Evolutionary conservation across 1,284 basidiomycete genomes (phyloP).

Genomic region (Ganoderma lingzhi): DNA sequence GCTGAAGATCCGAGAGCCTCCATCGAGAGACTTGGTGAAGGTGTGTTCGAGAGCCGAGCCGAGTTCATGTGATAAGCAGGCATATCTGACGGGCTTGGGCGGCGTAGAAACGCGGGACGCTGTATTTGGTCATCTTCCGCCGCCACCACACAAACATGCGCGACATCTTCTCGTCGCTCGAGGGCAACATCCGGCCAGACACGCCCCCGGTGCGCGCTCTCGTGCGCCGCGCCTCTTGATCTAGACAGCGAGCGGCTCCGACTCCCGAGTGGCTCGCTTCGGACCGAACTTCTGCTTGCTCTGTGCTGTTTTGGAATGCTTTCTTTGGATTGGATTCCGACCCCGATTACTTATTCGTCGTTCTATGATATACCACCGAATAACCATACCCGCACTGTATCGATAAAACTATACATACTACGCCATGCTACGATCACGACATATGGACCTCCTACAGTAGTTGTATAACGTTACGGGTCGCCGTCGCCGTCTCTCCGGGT

Average conservation of each 20-base stretch:
- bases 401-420: conserved; percentile 8
- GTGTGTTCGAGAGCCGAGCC: conserved; percentile 14
- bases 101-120: conserved; percentile 18
- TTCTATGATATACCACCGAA: conserved; percentile 13
- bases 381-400: conserved; percentile 14
- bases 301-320: conserved; percentile 1
- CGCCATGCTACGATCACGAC: neutral
- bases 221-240: conserved; percentile 16
- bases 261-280: neutral
- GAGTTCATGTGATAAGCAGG: neutral
- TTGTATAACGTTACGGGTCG: conserved; percentile 4
- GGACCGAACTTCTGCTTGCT: neutral
- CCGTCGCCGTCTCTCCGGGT: conserved; percentile 3
- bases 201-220: conserved; percentile 26
- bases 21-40: conserved; percentile 12
- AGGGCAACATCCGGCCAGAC: conserved; percentile 31
- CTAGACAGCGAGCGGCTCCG: neutral
- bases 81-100: conserved; percentile 1
- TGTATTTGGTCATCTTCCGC: conserved; percentile 32
- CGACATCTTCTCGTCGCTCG: conserved; percentile 27
- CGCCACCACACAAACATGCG: conserved; percentile 30
- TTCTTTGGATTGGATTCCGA: conserved; percentile 3
- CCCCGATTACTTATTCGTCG: neutral
- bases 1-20: conserved; percentile 23
- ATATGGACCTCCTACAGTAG: neutral